Conservation (phyloP, 2,329 filamentous ascomycete species). For the Aspergillus costaricaensis region DNA sequence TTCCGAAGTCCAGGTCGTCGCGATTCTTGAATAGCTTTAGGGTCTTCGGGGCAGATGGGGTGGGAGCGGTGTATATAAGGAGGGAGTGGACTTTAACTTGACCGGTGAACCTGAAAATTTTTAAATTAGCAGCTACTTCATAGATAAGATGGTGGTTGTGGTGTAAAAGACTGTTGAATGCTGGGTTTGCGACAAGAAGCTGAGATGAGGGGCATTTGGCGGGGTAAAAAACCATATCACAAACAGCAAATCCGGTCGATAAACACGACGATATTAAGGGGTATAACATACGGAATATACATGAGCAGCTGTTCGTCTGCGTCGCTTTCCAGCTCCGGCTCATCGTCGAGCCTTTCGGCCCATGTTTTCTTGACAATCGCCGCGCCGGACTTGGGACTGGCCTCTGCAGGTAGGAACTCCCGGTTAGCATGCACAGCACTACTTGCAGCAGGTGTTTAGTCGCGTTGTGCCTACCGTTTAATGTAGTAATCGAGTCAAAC, state of each 20-base stretch:
- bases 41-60: slow-evolving; percentile 72
- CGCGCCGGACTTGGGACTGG: slow-evolving; percentile 65
- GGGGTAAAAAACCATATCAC: slow-evolving; percentile 19
- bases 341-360: slow-evolving; percentile 70
- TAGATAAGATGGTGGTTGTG: neutral
- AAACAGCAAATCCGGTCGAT: neutral
- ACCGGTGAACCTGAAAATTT: slow-evolving; percentile 72
- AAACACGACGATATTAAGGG: neutral
- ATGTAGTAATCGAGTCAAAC: slow-evolving; percentile 78
- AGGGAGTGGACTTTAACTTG: slow-evolving; percentile 92
- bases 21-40: slow-evolving; percentile 87
- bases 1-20: slow-evolving; percentile 80
- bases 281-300: slow-evolving; percentile 72
- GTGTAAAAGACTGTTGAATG: neutral
- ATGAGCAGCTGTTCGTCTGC: slow-evolving; percentile 93
- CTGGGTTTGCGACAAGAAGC: neutral
- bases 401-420: slow-evolving; percentile 47
- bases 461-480: slow-evolving; percentile 62
- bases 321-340: slow-evolving; percentile 80
- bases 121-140: neutral
- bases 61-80: slow-evolving; percentile 75
- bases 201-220: slow-evolving; percentile 29
- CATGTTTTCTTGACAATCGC: slow-evolving; percentile 87
- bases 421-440: neutral
- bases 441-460: neutral